These are phyloP conservation scores for Atalantia buxifolia DNA, from an alignment of 345 rosid genomes.

Conservation along the genomic window DNA sequence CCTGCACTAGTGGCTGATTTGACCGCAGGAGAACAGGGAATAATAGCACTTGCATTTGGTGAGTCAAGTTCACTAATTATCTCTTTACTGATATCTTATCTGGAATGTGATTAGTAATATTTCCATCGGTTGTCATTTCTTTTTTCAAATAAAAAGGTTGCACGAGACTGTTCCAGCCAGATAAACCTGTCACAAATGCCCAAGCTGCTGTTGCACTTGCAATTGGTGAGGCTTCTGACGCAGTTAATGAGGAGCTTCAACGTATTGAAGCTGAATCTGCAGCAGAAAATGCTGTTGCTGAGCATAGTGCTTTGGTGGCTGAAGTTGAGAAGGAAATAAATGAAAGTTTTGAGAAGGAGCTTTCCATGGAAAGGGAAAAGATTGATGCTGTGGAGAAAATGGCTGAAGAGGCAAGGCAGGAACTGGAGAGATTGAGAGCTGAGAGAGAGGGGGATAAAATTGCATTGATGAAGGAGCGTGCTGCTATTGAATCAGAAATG, in stretches of 20 bases:
- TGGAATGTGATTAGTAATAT: slow-evolving; percentile 10
- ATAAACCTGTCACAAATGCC: slow-evolving; percentile 91
- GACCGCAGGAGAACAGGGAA: slow-evolving; percentile 82
- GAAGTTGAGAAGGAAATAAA: slow-evolving; percentile 82
- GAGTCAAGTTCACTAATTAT: slow-evolving; percentile 30
- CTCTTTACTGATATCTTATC: background rate
- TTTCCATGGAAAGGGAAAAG: slow-evolving; percentile 62
- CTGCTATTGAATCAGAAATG: slow-evolving; percentile 75
- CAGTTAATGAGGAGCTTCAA: slow-evolving; percentile 82
- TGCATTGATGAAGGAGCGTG: slow-evolving; percentile 64
- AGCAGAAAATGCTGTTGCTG: slow-evolving; percentile 84
- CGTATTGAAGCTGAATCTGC: slow-evolving; percentile 89
- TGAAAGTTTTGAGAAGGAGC: slow-evolving; percentile 72
- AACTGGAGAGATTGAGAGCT: slow-evolving; percentile 58
- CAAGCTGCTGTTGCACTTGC: slow-evolving; percentile 95
- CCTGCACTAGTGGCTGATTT: slow-evolving; percentile 89
- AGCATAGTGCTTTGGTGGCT: slow-evolving; percentile 71
- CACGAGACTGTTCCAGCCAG: slow-evolving; percentile 87
- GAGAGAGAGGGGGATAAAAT: slow-evolving; percentile 69
- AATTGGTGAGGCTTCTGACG: slow-evolving; percentile 72
- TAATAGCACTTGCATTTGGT: slow-evolving; percentile 90
- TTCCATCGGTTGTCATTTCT: background rate
- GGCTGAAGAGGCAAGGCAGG: slow-evolving; percentile 78
- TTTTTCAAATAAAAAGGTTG: slow-evolving; percentile 42
- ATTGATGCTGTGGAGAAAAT: slow-evolving; percentile 68